Percentiles rank a stretch among this genome's conserved stretches.
Conservation (phyloP, 768 basidiomycete species). For the Chlorophyllum brunneum region DNA sequence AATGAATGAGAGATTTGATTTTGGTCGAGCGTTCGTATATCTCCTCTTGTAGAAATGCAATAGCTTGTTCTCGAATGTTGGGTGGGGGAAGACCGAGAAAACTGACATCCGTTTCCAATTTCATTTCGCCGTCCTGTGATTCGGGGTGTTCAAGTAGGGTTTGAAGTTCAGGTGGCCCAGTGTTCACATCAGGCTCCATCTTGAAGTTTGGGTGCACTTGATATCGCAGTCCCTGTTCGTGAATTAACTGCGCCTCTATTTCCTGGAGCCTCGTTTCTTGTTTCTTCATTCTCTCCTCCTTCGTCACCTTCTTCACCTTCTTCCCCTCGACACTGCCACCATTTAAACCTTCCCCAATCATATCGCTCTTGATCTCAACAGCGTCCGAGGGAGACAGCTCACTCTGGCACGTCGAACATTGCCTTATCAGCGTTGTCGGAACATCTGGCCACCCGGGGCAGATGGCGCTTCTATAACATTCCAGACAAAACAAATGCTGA, state of each 20-base stretch:
- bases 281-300: slow-evolving; percentile 43
- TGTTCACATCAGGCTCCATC: not conserved
- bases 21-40: slow-evolving; percentile 82
- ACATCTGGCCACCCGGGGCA: slow-evolving; percentile 81
- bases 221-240: not conserved
- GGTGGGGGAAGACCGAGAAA: not conserved
- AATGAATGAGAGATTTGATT: slow-evolving; percentile 75
- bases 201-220: not conserved
- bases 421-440: slow-evolving; percentile 46
- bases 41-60: slow-evolving; percentile 24
- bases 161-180: not conserved
- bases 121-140: slow-evolving; percentile 1
- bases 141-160: not conserved
- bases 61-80: slow-evolving; percentile 5
- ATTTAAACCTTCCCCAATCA: slow-evolving; percentile 31
- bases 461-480: slow-evolving; percentile 79
- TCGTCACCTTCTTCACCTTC: slow-evolving; percentile 28
- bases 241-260: slow-evolving; percentile 14
- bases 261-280: slow-evolving; percentile 67
- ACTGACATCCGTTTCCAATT: slow-evolving; percentile 1
- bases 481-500: slow-evolving; percentile 88
- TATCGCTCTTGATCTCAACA: slow-evolving; percentile 74
- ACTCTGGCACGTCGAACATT: slow-evolving; percentile 77
- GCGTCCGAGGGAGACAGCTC: slow-evolving; percentile 69
- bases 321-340: slow-evolving; percentile 30